Base-by-base conservation (phyloP, 2,329 filamentous ascomycete species). In the Aspergillus ochraceoroseus region DNA sequence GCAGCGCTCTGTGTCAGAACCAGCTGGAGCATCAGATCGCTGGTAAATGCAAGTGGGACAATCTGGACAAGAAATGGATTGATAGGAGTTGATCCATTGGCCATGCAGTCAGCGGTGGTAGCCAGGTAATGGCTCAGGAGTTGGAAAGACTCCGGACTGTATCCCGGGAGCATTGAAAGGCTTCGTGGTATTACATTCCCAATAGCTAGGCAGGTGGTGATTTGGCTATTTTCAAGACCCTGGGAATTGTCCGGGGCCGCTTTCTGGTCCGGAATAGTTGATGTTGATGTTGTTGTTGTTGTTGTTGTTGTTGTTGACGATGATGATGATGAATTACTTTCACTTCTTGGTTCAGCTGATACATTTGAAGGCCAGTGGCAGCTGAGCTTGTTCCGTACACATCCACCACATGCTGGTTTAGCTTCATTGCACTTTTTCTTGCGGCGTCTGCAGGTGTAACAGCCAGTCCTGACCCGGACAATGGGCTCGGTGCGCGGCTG, bases 341-440 rank as follows among this genome's bases (percentile, higher is more conserved):
- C n/a, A n/a, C n/a, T n/a, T n/a, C n/a, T n/a, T n/a, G n/a, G n/a
- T n/a, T n/a, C 23, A 9, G 46, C 43, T 2, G 51, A 44, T 12
- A 56, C 34, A 17, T 38, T 50, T 11, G 47, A 38, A 7, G 57
- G 57, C 57, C 57, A 61, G 12, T 49, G 45, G 31, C 57, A 61
- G 11, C 19, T 41, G 11, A 61, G 48, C 29, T 58, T 55, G 38
- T 61, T 61, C 15, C 57, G 56, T 56, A 60, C 55, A 59, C 77
- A 82, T 23, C 56, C 62, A 4, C 68, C 62, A 57, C 78, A 82
- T 7, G 69, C 54, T 7, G 77, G 76, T 2, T 65, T 68, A 15
- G 52, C 63, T 53, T 78, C 74, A 47, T 79, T 75, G 55, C 78
- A 82, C 53, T 79, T 80, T 54, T 81, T 82, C 50, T 74, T 74